These are phyloP conservation scores for Eutrema yunnanense DNA, from an alignment of 345 rosid species.

Conservation along the genomic window DNA sequence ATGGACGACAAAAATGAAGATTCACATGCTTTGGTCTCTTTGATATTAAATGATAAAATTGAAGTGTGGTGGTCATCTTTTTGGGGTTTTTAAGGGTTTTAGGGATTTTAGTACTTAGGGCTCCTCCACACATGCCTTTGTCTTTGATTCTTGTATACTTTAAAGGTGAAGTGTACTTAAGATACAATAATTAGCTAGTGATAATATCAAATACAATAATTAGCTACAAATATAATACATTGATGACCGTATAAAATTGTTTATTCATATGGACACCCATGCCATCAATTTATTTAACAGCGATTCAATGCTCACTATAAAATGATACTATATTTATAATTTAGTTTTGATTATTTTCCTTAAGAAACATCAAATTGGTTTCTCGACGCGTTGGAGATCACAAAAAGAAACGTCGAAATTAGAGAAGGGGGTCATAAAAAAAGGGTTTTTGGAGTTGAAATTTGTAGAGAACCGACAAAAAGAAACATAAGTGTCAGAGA, in stretches of 20 bases:
- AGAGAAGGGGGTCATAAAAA: not conserved
- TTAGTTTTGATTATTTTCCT: not conserved
- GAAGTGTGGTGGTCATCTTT: constrained; percentile 7
- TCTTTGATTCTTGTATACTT: constrained; percentile 5
- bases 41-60: constrained; percentile 7
- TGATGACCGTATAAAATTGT: not conserved
- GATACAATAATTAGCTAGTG: not conserved
- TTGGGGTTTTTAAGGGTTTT: not conserved
- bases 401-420: constrained; percentile 32
- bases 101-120: not conserved
- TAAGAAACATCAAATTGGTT: constrained; percentile 18
- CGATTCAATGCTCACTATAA: not conserved
- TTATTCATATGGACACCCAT: constrained; percentile 15
- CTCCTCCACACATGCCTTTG: constrained; percentile 24
- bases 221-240: not conserved
- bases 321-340: not conserved
- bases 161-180: too few relatives aligned
- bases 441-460: not conserved
- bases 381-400: constrained; percentile 25
- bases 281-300: not conserved
- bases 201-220: not conserved
- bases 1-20: constrained; percentile 21
- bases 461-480: constrained; percentile 18
- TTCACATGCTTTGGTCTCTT: constrained; percentile 28
- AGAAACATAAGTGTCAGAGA: constrained; percentile 31